Base-by-base conservation (phyloP, 2,329 filamentous ascomycete species). In the Penicillium italicum region DNA sequence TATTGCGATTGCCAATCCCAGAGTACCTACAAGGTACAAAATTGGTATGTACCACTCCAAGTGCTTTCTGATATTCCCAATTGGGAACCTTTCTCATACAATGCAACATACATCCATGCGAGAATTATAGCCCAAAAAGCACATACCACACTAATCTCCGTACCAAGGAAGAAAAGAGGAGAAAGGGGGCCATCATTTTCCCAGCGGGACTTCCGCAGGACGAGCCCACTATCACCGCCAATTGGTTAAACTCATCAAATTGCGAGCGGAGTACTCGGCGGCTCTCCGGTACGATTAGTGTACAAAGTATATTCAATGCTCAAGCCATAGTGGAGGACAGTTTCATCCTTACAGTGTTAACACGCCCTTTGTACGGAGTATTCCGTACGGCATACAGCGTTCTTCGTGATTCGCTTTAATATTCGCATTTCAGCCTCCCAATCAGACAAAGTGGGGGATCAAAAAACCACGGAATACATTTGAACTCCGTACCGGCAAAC, bases 211-310 rank as follows among this genome's bases (percentile, higher is more conserved):
- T 50, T 43, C 26, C 33, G 38, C 44, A 40, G 36, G 12, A 50
- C 14, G 31, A n/a, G 40, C 40, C 18, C 46, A 38, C 5, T 18
- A 20, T 20, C 30, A 20, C 38, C 45, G 31, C 26, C 38, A 26
- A 44, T 55, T 58, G 41, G 55, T 36, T 45, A 24, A 28, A 33
- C 31, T 16, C 20, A 31, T 52, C 37, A 37, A 24, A 50, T 50
- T 44, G 20, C 42, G 43, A 59, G 54, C 59, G 59, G 57, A 61
- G 51, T 24, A 47, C 41, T 61, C 60, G 61, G 61, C 60, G 58
- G 58, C 58, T 62, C 60, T 63, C 61, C 60, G 60, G 59, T 60
- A 52, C 5, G 36, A 55, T 30, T 37, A 26, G 7, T 24, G 30
- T 44, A n/a, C n/a, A n/a, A n/a, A n/a, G n/a, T n/a, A 36, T 36